Base-by-base conservation (phyloP, 306 rosid genomes). In the Phaseolus lunatus region DNA sequence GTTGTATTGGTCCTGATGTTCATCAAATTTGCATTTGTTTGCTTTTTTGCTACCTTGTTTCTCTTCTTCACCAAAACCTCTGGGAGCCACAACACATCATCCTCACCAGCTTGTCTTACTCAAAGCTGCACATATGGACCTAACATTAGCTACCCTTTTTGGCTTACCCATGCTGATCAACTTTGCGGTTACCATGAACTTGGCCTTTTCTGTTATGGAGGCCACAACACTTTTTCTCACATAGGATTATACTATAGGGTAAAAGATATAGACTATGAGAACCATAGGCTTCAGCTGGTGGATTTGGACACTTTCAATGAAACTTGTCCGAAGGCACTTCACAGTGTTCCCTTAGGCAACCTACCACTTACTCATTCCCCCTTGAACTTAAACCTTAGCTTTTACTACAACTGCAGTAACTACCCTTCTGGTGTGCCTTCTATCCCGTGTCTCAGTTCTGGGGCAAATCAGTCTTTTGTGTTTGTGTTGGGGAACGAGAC, bases 301-400 rank as follows among this genome's bases (percentile, higher is more conserved):
- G 88, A 85, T 63, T 1, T 0, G 13, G 88, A 85, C 20, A 79
- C 78, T 8, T 49, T 4, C 29, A 76, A 78, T 79, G 9, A 57
- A 20, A 47, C 76, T 1, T 85, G 88, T 81, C 88, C 88, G 3
- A 81, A 83, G 64, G 81, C 86, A 70, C 41, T 57, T 26, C 88
- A 81, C 65, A 9, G 5, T 0, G 45, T 85, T 56, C 82, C 88
- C 23, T 0, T 81, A 2, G 79, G 63, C 0, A 81, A 39, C 33
- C 72, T 78, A 3, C 88, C 85, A 0, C 78, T 85, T 41, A 66
- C 83, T 39, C 80, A 73, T 9, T 81, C 84, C 18, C 63, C 81
- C 0, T 56, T 78, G 18, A 65, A 78, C 59, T 41, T 37, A 56
- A 74, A 85, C 81, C 83, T 85, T 20, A 69, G 61, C 77, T 81